Conservation (phyloP, 2,329 filamentous ascomycete genomes). For the Epichloe coenophiala region DNA sequence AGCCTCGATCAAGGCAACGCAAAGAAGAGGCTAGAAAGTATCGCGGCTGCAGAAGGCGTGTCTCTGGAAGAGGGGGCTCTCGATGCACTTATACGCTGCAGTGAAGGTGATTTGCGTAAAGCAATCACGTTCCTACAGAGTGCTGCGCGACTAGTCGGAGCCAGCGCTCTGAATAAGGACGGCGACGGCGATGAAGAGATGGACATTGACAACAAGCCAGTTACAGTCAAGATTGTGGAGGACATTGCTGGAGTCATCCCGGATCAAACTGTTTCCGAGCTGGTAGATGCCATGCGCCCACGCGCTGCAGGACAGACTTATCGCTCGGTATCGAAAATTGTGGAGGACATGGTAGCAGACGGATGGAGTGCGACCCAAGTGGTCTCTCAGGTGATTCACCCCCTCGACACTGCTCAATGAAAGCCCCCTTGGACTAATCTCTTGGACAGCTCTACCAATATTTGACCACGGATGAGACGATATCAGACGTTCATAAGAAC, state of each 20-base stretch:
- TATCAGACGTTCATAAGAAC: slow-evolving; percentile 78
- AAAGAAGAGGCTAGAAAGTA: slow-evolving; percentile 63
- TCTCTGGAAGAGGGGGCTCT: slow-evolving; percentile 63
- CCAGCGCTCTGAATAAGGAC: slow-evolving; percentile 35
- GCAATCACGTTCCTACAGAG: slow-evolving; percentile 95
- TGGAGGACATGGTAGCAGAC: slow-evolving; percentile 86
- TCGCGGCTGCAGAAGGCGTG: slow-evolving; percentile 69
- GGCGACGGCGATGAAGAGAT: slow-evolving; percentile 45
- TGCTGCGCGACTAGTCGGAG: slow-evolving; percentile 76
- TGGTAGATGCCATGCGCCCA: slow-evolving; percentile 67
- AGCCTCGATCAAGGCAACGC: slow-evolving; percentile 80
- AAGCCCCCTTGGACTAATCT: slow-evolving; percentile 5
- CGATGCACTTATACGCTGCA: slow-evolving; percentile 72
- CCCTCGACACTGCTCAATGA: neutral
- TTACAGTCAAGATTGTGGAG: slow-evolving; percentile 72
- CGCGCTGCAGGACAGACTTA: slow-evolving; percentile 52
- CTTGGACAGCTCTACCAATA: slow-evolving; percentile 58
- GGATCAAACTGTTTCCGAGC: slow-evolving; percentile 50
- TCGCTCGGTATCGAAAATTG: slow-evolving; percentile 58
- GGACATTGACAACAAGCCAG: slow-evolving; percentile 43
- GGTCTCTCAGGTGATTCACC: slow-evolving; percentile 52
- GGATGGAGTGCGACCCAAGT: slow-evolving; percentile 94
- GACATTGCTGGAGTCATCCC: slow-evolving; percentile 96
- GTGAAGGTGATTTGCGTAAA: slow-evolving; percentile 88
- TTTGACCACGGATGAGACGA: slow-evolving; percentile 70